A percentile compares a stretch with the other conserved stretches of the same genome.
Evolutionary conservation across 1,139 yeast species (phyloP).

Genomic region (Sugiyamaella sp.): DNA sequence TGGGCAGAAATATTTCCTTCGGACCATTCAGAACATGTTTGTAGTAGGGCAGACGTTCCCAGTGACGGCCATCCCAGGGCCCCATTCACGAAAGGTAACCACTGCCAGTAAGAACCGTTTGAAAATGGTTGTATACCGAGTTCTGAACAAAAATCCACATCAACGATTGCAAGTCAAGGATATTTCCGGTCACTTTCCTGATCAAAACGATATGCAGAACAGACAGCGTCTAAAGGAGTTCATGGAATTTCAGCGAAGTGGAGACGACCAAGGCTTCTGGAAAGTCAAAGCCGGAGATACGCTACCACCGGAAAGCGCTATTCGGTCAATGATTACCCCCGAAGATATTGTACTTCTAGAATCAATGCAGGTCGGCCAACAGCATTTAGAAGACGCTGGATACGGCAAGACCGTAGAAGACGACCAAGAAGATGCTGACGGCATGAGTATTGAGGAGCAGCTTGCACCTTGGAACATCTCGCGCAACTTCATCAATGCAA

Average conservation of each 20-base stretch:
- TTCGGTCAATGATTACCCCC: conserved; percentile 85
- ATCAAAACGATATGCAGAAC: conserved; percentile 96
- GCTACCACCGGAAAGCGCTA: conserved; percentile 76
- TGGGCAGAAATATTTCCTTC: conserved; percentile 58
- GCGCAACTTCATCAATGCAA: conserved; percentile 86
- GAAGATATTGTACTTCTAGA: conserved; percentile 89
- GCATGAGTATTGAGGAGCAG: conserved; percentile 73
- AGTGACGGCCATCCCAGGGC: conserved; percentile 94
- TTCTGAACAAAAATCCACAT: conserved; percentile 73
- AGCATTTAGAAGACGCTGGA: conserved; percentile 72
- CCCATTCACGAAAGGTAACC: conserved; percentile 94
- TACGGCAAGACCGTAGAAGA: conserved; percentile 54
- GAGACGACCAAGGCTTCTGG: conserved; percentile 97
- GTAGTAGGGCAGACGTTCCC: conserved; percentile 94
- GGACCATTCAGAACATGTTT: conserved; percentile 71
- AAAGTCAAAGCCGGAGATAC: conserved; percentile 75
- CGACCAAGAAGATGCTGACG: conserved; percentile 48
- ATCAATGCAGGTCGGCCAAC: conserved; percentile 93
- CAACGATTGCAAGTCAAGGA: conserved; percentile 84
- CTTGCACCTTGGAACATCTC: conserved; percentile 93
- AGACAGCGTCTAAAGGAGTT: conserved; percentile 94
- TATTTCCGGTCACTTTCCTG: conserved; percentile 91
- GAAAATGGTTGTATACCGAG: conserved; percentile 91
- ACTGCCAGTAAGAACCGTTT: conserved; percentile 88
- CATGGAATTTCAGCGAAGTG: conserved; percentile 95